Percentiles rank a stretch among this genome's conserved stretches.
Evolutionary conservation across 768 basidiomycete species (phyloP).

Genomic region (Tylopilus cervinicoccineus): DNA sequence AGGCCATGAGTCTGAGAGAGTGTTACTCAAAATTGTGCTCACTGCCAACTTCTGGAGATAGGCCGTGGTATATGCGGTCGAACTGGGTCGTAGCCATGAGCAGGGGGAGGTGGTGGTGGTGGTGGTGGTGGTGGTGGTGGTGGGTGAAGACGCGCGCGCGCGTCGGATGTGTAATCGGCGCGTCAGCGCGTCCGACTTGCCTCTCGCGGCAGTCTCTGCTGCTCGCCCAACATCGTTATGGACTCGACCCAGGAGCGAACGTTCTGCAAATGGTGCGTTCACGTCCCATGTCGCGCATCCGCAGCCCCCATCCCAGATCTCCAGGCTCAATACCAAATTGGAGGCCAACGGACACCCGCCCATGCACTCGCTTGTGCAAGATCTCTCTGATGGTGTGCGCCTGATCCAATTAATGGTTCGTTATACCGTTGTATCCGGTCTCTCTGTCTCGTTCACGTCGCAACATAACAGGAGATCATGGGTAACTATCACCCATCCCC

Average conservation of each 20-base stretch:
- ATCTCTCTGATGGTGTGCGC: conserved; percentile 92
- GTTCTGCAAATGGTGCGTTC: conserved; percentile 82
- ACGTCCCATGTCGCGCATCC: background rate
- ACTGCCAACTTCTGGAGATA: conserved; percentile 78
- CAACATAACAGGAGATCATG: conserved; percentile 82
- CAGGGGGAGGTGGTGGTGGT: conserved; percentile 11
- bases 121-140: conserved; percentile 9
- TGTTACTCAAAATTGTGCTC: conserved; percentile 32
- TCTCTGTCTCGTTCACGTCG: background rate
- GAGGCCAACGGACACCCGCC: conserved; percentile 80
- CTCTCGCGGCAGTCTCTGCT: background rate
- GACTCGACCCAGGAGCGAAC: conserved; percentile 63
- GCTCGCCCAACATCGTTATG: conserved; percentile 9
- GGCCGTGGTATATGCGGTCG: conserved; percentile 77
- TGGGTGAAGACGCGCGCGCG: conserved; percentile 31
- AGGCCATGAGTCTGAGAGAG: background rate
- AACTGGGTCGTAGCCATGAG: conserved; percentile 75
- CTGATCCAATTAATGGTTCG: conserved; percentile 92
- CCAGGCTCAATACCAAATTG: conserved; percentile 93
- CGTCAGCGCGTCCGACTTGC: conserved; percentile 4
- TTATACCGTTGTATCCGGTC: conserved; percentile 1
- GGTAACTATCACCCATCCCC: conserved; percentile 41
- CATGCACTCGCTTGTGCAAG: conserved; percentile 84
- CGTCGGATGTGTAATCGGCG: conserved; percentile 18
- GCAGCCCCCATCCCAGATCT: conserved; percentile 1